Conservation (phyloP, 495 filamentous ascomycete species). For the Aspergillus affinis region DNA sequence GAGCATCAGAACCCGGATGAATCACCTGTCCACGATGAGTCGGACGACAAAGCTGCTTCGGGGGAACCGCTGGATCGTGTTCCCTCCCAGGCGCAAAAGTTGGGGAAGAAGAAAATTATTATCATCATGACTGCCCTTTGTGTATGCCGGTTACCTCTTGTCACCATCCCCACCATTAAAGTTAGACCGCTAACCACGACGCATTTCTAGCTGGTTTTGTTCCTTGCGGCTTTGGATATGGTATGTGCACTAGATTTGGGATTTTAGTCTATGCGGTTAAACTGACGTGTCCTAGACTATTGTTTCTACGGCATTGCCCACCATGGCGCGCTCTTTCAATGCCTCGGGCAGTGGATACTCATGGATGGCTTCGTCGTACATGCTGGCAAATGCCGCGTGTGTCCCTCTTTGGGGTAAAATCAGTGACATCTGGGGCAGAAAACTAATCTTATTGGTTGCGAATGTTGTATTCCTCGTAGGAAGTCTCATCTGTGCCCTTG, state of each 20-base stretch:
- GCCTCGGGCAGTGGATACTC: slow-evolving; percentile 66
- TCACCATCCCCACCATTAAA: not conserved
- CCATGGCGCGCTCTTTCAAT: slow-evolving; percentile 62
- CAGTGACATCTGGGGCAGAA: slow-evolving; percentile 84
- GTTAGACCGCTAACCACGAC: slow-evolving; percentile 13
- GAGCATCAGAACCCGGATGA: slow-evolving; percentile 3
- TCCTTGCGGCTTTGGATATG: slow-evolving; percentile 56
- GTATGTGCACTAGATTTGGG: slow-evolving; percentile 26
- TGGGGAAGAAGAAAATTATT: slow-evolving; percentile 49
- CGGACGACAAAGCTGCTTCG: slow-evolving; percentile 21
- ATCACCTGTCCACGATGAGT: slow-evolving; percentile 14
- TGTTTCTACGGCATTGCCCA: slow-evolving; percentile 56
- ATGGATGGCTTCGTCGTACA: slow-evolving; percentile 73
- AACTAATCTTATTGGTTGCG: slow-evolving; percentile 71
- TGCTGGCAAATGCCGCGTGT: slow-evolving; percentile 66
- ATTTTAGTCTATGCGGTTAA: not conserved
- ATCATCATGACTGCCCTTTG: slow-evolving; percentile 53
- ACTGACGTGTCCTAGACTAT: slow-evolving; percentile 40
- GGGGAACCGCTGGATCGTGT: slow-evolving; percentile 34
- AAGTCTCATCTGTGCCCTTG: slow-evolving; percentile 68
- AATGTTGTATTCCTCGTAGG: slow-evolving; percentile 75
- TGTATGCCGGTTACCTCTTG: slow-evolving; percentile 29
- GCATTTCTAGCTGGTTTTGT: slow-evolving; percentile 44
- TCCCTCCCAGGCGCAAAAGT: slow-evolving; percentile 40
- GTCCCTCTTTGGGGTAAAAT: slow-evolving; percentile 81